These are phyloP conservation scores for Boletus pseudopeckii DNA, from an alignment of 768 basidiomycete species.

Conservation along the genomic window DNA sequence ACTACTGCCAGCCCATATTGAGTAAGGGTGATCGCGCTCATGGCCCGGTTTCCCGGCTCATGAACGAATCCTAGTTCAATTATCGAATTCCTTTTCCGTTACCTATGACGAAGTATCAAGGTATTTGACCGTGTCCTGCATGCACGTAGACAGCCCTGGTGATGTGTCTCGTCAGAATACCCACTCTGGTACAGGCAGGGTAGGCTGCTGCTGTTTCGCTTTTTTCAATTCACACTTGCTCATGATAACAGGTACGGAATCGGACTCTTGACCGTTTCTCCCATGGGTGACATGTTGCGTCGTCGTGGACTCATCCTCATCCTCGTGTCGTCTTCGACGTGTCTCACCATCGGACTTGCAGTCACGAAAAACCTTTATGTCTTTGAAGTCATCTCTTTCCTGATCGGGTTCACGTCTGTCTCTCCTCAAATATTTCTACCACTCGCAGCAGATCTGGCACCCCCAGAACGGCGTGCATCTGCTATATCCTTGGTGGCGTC, in stretches of 20 bases:
- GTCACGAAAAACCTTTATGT: conserved; percentile 52
- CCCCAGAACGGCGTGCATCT: conserved; percentile 62
- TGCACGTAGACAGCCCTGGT: neutral
- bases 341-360: conserved; percentile 68
- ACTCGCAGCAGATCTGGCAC: conserved; percentile 75
- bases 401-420: conserved; percentile 64
- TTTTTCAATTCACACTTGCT: neutral
- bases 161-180: conserved; percentile 40
- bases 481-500: conserved; percentile 72
- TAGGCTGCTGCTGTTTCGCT: conserved; percentile 26
- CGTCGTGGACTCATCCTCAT: conserved; percentile 65
- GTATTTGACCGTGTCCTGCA: conserved; percentile 6
- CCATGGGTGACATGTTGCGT: conserved; percentile 77
- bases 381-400: conserved; percentile 64
- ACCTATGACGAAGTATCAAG: conserved; percentile 32
- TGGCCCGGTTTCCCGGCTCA: neutral
- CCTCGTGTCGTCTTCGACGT: conserved; percentile 49
- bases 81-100: conserved; percentile 37
- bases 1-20: conserved; percentile 78
- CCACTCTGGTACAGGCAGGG: conserved; percentile 65
- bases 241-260: conserved; percentile 51
- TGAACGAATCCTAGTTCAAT: conserved; percentile 16
- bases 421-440: conserved; percentile 70
- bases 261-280: conserved; percentile 69
- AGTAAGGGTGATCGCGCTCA: conserved; percentile 38